A percentile compares a stretch with the other conserved stretches of the same genome.
Evolutionary conservation across 2,329 filamentous ascomycete species (phyloP).

Genomic region (Helotiales sp.): DNA sequence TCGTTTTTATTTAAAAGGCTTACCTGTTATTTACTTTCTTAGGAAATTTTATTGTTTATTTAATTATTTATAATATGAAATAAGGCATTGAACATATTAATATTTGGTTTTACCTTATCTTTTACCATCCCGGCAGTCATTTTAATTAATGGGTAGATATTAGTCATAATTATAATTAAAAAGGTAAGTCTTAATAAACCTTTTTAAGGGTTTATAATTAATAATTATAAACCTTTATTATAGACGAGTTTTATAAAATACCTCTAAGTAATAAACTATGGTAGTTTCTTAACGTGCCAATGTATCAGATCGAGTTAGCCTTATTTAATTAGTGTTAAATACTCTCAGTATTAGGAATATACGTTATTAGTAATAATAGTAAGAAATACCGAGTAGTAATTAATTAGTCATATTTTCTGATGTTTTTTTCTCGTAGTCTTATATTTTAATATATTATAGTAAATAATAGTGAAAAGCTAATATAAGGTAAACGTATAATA

Average conservation of each 20-base stretch:
- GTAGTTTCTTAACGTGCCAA: neutral
- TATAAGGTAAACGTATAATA: constrained; percentile 6
- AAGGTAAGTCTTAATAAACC: neutral
- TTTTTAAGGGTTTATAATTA: constrained; percentile 2
- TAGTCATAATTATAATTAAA: neutral
- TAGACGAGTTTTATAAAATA: constrained; percentile 1
- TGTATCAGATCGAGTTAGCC: constrained; percentile 5
- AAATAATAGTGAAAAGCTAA: neutral
- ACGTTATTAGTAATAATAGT: constrained; percentile 1
- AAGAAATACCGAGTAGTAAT: constrained; percentile 9
- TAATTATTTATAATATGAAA: neutral
- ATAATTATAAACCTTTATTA: constrained; percentile 2
- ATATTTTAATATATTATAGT: neutral
- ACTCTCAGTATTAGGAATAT: constrained; percentile 11
- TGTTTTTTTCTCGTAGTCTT: neutral
- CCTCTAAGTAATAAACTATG: constrained; percentile 7
- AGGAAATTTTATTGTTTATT: neutral
- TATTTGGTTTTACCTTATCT: neutral
- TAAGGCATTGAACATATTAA: neutral
- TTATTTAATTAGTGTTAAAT: constrained; percentile 5
- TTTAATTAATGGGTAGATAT: neutral
- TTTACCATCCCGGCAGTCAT: neutral
- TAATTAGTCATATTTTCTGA: constrained; percentile 7
- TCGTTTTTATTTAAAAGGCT: constrained; percentile 14
- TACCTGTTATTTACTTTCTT: neutral